Base-by-base conservation (phyloP, 1,139 yeast species). In the Suhomyces panamericanus region DNA sequence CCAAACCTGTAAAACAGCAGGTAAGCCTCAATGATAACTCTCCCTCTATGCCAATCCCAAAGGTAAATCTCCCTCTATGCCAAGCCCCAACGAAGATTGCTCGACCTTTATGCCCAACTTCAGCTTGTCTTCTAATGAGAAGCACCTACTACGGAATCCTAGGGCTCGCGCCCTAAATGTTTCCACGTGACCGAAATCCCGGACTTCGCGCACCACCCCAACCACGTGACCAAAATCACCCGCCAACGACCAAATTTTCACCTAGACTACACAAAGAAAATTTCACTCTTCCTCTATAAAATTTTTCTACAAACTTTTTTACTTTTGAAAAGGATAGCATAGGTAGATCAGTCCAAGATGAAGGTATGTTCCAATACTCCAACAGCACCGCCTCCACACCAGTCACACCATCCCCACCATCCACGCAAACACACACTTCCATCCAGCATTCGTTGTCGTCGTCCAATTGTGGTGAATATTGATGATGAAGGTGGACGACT, bases 341-440 rank as follows among this genome's bases (percentile, higher is more conserved):
- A 62, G 65, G 60, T 61, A 60, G 56, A 62, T 60, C 63, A 62
- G 60, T 57, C 58, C 69, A 66, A 65, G 59, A 66, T 66, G 71
- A 66, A 66, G 70, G 70, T 65, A 65, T 64, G 70, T 65, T 16
- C 32, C 44, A 43, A 38, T 29, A 28, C 20, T 14, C 27, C 41
- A 32, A 32, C 32, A 35, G 10, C 8, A 37, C 26, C 27, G 29
- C 7, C 5, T 11, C 17, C 17, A 28, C 12, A 29, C n/a, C 24
- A 13, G 17, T 13, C 17, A 3, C 17, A 35, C 38, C 11, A 11
- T 26, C 31, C 30, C 17, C 15, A 17, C 6, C 37, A 13, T 12
- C 20, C 27, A 17, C 28, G 30, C 29, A n/a, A n/a, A n/a, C n/a
- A n/a, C n/a, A n/a, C n/a, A n/a, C n/a, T n/a, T n/a, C n/a, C n/a